Conservation (phyloP, 2,329 filamentous ascomycete species). For the Parastagonospora avenae region DNA sequence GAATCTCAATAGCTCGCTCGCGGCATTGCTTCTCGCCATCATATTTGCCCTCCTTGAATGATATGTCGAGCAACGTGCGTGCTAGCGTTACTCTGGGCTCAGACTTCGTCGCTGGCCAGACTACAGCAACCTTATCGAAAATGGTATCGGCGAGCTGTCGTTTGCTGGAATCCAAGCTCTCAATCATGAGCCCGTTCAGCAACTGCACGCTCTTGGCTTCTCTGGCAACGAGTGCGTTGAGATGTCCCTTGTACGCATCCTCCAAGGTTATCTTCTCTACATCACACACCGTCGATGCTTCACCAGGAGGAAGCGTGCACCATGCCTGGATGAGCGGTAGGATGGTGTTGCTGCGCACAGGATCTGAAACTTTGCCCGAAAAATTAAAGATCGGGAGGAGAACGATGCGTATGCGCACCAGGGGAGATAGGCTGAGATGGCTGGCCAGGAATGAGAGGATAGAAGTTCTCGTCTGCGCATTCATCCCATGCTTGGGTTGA, state of each 20-base stretch:
- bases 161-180: slow-evolving; percentile 51
- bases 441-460: slow-evolving; percentile 75
- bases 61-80: slow-evolving; percentile 66
- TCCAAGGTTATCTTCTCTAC: slow-evolving; percentile 54
- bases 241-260: slow-evolving; percentile 59
- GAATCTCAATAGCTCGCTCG: slow-evolving; percentile 69
- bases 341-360: slow-evolving; percentile 74
- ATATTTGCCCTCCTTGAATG: slow-evolving; percentile 51
- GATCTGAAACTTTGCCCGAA: slow-evolving; percentile 73
- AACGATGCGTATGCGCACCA: slow-evolving; percentile 70
- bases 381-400: slow-evolving; percentile 75
- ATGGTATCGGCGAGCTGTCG: slow-evolving; percentile 65
- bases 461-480: slow-evolving; percentile 66
- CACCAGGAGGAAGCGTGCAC: slow-evolving; percentile 60
- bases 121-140: slow-evolving; percentile 70
- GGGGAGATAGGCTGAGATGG: slow-evolving; percentile 72
- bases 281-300: slow-evolving; percentile 58
- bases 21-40: slow-evolving; percentile 48
- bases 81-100: slow-evolving; percentile 65
- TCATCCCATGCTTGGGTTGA: slow-evolving; percentile 48
- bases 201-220: slow-evolving; percentile 63
- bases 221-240: slow-evolving; percentile 60
- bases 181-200: slow-evolving; percentile 58
- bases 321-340: slow-evolving; percentile 75
- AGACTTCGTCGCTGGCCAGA: slow-evolving; percentile 75